These are phyloP conservation scores for Stephanodiscus minutulus DNA, from an alignment of 108 stramenopile species.

Conservation along the genomic window DNA sequence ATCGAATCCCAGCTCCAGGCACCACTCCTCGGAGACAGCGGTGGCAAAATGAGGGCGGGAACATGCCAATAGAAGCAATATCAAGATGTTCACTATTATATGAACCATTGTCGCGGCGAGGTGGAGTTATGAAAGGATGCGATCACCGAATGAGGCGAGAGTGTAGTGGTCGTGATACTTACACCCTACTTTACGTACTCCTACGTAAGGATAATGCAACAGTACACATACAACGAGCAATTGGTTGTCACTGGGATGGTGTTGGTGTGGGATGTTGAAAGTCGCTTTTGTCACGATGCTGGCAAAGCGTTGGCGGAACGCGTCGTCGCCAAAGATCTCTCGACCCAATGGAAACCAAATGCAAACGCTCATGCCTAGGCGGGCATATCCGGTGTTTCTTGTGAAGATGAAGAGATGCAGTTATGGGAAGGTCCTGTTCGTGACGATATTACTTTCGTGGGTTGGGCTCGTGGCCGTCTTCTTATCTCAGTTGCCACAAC, in stretches of 20 bases:
- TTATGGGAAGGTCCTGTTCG: not conserved
- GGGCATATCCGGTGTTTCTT: not conserved
- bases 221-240: no score
- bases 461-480: not conserved
- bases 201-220: no score
- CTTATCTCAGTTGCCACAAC: not conserved
- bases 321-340: not conserved
- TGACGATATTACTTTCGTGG: slow-evolving; percentile 2
- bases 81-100: not conserved
- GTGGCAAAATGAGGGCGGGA: not conserved
- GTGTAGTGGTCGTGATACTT: no score
- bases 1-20: slow-evolving; percentile 42
- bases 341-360: not conserved
- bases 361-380: not conserved
- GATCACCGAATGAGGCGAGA: no score
- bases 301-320: not conserved
- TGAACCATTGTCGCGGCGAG: not conserved
- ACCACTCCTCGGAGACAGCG: slow-evolving; percentile 28
- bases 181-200: no score
- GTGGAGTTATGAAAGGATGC: no score
- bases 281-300: not conserved
- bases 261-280: no score
- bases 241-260: no score
- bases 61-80: not conserved
- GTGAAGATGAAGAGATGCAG: not conserved